These are phyloP conservation scores for Trametes hirsuta DNA, from an alignment of 1,284 basidiomycete genomes.

Conservation along the genomic window DNA sequence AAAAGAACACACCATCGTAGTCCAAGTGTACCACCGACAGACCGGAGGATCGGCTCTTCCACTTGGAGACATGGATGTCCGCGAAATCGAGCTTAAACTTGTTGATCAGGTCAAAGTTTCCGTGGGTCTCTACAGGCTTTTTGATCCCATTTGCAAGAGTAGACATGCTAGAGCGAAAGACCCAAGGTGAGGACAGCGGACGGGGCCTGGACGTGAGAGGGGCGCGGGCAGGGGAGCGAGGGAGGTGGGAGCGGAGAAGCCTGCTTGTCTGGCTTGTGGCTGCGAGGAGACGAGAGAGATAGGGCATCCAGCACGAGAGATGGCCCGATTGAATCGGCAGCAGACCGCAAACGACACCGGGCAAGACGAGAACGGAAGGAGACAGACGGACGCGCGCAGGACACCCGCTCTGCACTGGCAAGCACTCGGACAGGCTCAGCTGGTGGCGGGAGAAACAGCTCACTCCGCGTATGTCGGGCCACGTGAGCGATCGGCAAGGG, in stretches of 20 bases:
- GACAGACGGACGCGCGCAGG: not conserved
- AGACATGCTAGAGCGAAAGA: conserved; percentile 29
- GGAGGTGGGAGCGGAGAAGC: conserved; percentile 17
- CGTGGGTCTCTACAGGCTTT: conserved; percentile 45
- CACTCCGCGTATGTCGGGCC: not conserved
- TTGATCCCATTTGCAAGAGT: conserved; percentile 18
- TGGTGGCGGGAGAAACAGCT: not conserved
- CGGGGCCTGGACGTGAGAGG: conserved; percentile 8
- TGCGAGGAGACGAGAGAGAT: conserved; percentile 23
- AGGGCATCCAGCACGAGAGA: conserved; percentile 23
- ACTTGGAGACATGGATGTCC: conserved; percentile 81
- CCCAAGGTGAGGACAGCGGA: conserved; percentile 2
- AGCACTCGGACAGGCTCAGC: not conserved
- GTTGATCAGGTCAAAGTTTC: conserved; percentile 82
- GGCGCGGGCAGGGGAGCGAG: conserved; percentile 9
- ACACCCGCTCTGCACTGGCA: not conserved
- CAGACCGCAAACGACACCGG: conserved; percentile 4
- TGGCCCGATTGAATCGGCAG: conserved; percentile 10
- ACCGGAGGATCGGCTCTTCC: conserved; percentile 81
- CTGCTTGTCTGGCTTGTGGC: conserved; percentile 23
- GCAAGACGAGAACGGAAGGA: conserved; percentile 1
- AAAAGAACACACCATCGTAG: conserved; percentile 68
- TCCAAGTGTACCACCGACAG: conserved; percentile 81
- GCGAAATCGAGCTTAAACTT: conserved; percentile 74
- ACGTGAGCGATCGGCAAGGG: conserved; percentile 5